Base-by-base conservation (phyloP, 2,329 filamentous ascomycete species). In the Fonsecaea monophora region DNA sequence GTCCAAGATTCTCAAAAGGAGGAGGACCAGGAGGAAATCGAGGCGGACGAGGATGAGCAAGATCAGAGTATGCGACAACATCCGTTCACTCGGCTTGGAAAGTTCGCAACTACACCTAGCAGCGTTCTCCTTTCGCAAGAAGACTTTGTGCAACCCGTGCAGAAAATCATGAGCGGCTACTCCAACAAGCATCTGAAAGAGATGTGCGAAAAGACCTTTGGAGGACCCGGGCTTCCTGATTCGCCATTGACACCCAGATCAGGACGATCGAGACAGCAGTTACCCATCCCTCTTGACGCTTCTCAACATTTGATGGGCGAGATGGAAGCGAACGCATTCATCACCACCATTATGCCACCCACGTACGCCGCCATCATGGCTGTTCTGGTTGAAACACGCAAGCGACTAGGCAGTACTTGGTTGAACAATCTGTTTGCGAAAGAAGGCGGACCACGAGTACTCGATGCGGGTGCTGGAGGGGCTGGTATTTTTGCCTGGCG, bases 51-150 rank as follows among this genome's bases (percentile, higher is more conserved):
- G 12, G 59, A 61, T 30, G 25, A 34, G 4, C 35, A 56, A 80
- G 60, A 74, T 73, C n/a, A 60, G 56, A 48, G 70, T 80, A 60
- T 34, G 77, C 79, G 3, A 77, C 76, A 4, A 21, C 95, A 98
- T 77, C 88, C 89, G 2, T 83, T 92, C 65, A 96, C 93, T 0
- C 77, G 84, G 1, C 83, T 88, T 50, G 93, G 91, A n/a, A 88
- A 89, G 68, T 96, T 90, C 76, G 85, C 87, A 57, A 92, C 91
- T 0, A 84, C 82, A 25, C 91, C 94, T 1, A 85, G 85, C 48
- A 96, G 94, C 8, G 78, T 97, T 13, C 83, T 86, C n/a, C 80
- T 97, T 3, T 93, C 94, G 0, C 85, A 87, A 70, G 81, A 84
- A n/a, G 82, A 86, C 2, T 84, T 97, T 48, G 84, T 91, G 8